Evolutionary conservation across 805 yeast species (phyloP).

Genomic region (Saccharomycopsis sp.): DNA sequence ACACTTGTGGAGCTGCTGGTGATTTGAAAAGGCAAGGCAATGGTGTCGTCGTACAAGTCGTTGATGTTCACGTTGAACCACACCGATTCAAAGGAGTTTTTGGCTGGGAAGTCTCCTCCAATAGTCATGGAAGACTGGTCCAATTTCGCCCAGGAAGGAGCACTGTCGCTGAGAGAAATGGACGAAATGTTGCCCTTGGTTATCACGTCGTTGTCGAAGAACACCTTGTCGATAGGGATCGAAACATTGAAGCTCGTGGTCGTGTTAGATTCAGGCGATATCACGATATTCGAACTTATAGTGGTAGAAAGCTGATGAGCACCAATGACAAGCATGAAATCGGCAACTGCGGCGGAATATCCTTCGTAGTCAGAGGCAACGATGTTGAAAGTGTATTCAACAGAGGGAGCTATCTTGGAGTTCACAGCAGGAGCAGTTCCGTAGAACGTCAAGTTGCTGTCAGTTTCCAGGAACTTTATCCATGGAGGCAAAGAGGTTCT

Average conservation of each 20-base stretch:
- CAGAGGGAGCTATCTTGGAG: constrained; percentile 84
- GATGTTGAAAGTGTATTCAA: constrained; percentile 47
- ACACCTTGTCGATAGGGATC: constrained; percentile 38
- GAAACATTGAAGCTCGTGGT: constrained; percentile 9
- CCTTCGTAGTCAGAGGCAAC: constrained; percentile 78
- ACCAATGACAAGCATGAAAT: constrained; percentile 74
- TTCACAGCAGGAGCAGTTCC: constrained; percentile 88
- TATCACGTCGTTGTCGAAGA: constrained; percentile 54
- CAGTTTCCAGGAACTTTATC: constrained; percentile 59
- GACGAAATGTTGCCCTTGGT: constrained; percentile 45
- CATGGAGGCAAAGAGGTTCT: constrained; percentile 89
- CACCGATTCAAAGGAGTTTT: constrained; percentile 31
- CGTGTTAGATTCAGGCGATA: neutral
- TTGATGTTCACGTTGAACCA: constrained; percentile 47
- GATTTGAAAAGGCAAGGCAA: constrained; percentile 51
- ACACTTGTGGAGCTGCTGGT: constrained; percentile 24
- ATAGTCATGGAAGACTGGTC: constrained; percentile 35
- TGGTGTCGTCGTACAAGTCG: constrained; percentile 56
- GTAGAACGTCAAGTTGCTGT: constrained; percentile 48
- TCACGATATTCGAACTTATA: neutral
- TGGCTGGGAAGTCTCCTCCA: constrained; percentile 49
- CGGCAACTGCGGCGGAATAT: constrained; percentile 60
- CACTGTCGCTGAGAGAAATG: constrained; percentile 38
- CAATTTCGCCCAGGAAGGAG: constrained; percentile 57
- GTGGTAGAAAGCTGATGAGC: constrained; percentile 60